These are phyloP conservation scores for Pontederia paniculata DNA, from an alignment of 176 grass and related monocot genomes.

Conservation along the genomic window DNA sequence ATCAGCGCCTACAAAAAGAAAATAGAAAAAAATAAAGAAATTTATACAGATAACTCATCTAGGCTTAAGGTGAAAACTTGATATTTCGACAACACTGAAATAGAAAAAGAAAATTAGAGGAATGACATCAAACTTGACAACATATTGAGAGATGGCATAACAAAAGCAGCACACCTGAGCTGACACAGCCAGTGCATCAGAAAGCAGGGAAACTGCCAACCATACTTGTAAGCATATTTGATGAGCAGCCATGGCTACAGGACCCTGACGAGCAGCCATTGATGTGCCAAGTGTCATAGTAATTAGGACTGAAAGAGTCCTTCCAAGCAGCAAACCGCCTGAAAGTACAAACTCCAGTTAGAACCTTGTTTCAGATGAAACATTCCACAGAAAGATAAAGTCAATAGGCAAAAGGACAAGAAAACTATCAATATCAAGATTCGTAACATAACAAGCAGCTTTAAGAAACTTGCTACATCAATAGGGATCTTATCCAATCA, in stretches of 20 bases:
- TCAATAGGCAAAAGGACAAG: constrained; percentile 9
- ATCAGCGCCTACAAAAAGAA: constrained; percentile 53
- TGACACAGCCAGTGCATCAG: constrained; percentile 57
- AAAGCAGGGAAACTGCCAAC: constrained; percentile 74
- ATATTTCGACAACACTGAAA: background rate
- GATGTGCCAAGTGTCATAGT: constrained; percentile 92
- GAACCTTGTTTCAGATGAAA: background rate
- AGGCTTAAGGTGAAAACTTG: background rate
- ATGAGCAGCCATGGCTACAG: constrained; percentile 88
- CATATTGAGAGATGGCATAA: constrained; percentile 7
- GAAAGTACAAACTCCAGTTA: constrained; percentile 18
- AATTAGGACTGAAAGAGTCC: constrained; percentile 76
- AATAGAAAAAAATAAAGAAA: constrained; percentile 1
- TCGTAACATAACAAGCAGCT: background rate
- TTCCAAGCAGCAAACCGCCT: constrained; percentile 83
- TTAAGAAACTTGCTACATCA: no score
- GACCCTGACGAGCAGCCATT: constrained; percentile 92
- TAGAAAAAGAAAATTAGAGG: constrained; percentile 4
- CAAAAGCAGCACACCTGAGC: constrained; percentile 39
- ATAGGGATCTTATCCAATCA: no score
- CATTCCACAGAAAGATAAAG: background rate
- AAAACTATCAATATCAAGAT: no score
- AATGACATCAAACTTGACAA: constrained; percentile 5
- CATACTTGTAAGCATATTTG: constrained; percentile 98
- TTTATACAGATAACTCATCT: background rate